These are phyloP conservation scores for Fusarium ambrosium DNA, from an alignment of 2,329 filamentous ascomycete species.

Conservation along the genomic window DNA sequence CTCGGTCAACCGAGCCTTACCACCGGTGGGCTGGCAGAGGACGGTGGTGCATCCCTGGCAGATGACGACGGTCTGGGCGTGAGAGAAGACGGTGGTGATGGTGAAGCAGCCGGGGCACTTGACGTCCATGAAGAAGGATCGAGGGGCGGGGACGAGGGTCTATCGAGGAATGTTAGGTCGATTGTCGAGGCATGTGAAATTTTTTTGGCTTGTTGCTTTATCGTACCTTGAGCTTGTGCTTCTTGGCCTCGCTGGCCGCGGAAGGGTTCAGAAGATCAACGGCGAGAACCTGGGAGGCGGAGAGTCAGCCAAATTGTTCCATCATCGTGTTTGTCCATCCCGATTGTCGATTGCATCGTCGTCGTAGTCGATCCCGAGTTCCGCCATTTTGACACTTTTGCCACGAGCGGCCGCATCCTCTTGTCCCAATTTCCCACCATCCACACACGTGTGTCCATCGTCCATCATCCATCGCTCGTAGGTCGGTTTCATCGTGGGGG, in stretches of 20 bases:
- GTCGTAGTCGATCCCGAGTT: constrained; percentile 25
- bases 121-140: constrained; percentile 99
- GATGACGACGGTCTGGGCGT: constrained; percentile 99
- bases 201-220: constrained; percentile 21
- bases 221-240: constrained; percentile 99
- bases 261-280: constrained; percentile 99
- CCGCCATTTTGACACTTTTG: constrained; percentile 39
- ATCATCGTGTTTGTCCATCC: constrained; percentile 31
- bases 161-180: constrained; percentile 55
- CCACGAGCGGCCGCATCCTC: constrained; percentile 21
- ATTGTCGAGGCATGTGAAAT: constrained; percentile 24
- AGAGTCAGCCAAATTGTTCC: constrained; percentile 61
- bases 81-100: constrained; percentile 99
- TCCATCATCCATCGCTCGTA: constrained; percentile 41
- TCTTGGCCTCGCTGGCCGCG: constrained; percentile 97
- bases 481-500: constrained; percentile 37
- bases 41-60: constrained; percentile 99
- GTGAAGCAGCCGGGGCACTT: constrained; percentile 99
- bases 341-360: constrained; percentile 24
- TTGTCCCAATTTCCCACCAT: constrained; percentile 37
- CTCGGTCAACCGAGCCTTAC: constrained; percentile 98
- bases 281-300: constrained; percentile 87
- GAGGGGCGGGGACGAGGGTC: constrained; percentile 94
- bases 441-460: constrained; percentile 34
- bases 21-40: constrained; percentile 99